Evolutionary conservation across 2,329 filamentous ascomycete genomes (phyloP).

Genomic region (Blastomyces emzantsi): DNA sequence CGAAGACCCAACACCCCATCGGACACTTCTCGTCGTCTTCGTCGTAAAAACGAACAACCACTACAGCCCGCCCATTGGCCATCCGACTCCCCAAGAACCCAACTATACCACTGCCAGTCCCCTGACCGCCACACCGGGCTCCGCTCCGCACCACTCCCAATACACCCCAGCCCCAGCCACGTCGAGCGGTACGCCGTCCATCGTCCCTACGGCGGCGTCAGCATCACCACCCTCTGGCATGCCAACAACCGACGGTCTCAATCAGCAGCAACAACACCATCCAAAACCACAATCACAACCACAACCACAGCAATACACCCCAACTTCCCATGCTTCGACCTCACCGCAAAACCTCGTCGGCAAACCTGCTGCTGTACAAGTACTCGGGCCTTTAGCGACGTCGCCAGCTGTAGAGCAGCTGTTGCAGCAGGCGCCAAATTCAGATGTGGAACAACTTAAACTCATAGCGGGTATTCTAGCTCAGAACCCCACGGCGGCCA

Average conservation of each 20-base stretch:
- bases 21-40: constrained; percentile 73
- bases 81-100: constrained; percentile 34
- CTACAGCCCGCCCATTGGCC: constrained; percentile 27
- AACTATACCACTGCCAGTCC: constrained; percentile 26
- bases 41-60: constrained; percentile 59
- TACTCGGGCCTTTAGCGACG: constrained; percentile 54
- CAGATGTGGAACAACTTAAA: constrained; percentile 62
- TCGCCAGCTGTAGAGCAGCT: constrained; percentile 61
- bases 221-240: constrained; percentile 15
- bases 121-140: constrained; percentile 21
- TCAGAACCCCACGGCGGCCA: constrained; percentile 54
- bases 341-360: constrained; percentile 34
- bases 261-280: constrained; percentile 15
- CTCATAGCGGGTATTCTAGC: constrained; percentile 62
- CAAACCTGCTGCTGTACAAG: constrained; percentile 50
- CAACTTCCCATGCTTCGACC: constrained; percentile 21
- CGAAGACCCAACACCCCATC: constrained; percentile 60
- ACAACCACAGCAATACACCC: constrained; percentile 15
- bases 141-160: constrained; percentile 13
- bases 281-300: constrained; percentile 15
- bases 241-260: constrained; percentile 20
- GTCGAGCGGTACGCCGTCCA: constrained; percentile 20
- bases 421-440: constrained; percentile 58
- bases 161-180: constrained; percentile 11
- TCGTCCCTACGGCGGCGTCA: constrained; percentile 15